Conservation (phyloP, 257 asterid genomes). For the Plectranthus barbatus region DNA sequence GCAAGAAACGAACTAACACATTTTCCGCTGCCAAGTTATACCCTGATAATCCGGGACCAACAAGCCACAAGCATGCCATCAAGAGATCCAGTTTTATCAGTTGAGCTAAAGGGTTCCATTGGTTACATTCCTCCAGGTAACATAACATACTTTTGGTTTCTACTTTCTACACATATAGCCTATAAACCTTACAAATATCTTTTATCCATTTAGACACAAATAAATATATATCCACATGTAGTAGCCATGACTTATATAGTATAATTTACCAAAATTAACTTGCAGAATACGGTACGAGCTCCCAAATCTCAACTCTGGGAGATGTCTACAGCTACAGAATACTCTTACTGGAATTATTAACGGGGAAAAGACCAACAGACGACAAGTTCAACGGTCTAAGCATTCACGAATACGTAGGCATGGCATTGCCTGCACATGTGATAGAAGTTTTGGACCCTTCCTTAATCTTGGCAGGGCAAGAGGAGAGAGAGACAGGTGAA, state of each 20-base stretch:
- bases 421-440: neutral
- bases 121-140: constrained; percentile 36
- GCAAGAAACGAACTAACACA: no score
- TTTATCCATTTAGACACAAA: no score
- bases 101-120: constrained; percentile 17
- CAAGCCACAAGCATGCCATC: neutral
- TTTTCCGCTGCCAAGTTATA: no score
- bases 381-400: constrained; percentile 1
- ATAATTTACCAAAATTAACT: neutral
- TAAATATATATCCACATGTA: no score
- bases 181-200: no score
- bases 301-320: constrained; percentile 20
- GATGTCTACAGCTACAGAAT: constrained; percentile 38
- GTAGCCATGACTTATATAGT: no score
- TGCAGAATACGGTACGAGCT: constrained; percentile 30
- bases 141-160: no score
- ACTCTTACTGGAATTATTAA: neutral
- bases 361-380: constrained; percentile 7
- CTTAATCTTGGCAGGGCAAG: neutral
- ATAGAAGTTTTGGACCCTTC: neutral
- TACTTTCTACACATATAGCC: neutral
- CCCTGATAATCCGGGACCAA: no score
- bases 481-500: neutral
- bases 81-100: neutral
- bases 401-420: neutral